Evolutionary conservation across 129 eudicot species (phyloP).

Genomic region (Apium graveolens): DNA sequence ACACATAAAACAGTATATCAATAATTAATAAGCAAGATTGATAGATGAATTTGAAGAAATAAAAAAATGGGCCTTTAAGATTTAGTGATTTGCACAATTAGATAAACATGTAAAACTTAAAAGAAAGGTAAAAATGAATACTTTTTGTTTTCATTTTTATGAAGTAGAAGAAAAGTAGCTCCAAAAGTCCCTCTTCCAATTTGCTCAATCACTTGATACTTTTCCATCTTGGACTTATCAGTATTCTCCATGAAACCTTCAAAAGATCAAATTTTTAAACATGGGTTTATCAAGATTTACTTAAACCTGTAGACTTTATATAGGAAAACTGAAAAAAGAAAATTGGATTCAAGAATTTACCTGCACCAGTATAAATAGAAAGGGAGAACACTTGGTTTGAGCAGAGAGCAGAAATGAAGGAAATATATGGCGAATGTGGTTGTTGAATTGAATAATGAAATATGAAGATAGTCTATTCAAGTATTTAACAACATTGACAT

Average conservation of each 20-base stretch:
- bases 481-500: too few relatives aligned
- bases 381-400: background rate
- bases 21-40: background rate
- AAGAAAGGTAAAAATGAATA: constrained; percentile 8
- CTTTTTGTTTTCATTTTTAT: constrained; percentile 73
- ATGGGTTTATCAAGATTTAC: background rate
- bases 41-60: background rate
- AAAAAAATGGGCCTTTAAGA: constrained; percentile 7
- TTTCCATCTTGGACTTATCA: constrained; percentile 62
- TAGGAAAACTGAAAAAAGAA: background rate
- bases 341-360: background rate
- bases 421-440: background rate
- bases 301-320: background rate
- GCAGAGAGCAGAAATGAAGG: background rate
- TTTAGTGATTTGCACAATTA: background rate
- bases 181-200: constrained; percentile 97
- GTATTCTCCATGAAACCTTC: constrained; percentile 14
- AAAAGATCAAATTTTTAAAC: background rate
- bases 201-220: constrained; percentile 88
- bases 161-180: constrained; percentile 85
- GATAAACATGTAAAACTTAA: background rate
- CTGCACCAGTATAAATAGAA: too few relatives aligned
- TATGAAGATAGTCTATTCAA: background rate
- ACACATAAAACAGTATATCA: constrained; percentile 10
- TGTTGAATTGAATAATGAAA: background rate